A percentile compares a stretch with the other conserved stretches of the same genome.
Conservation (phyloP, 1,284 basidiomycete genomes). For the Leccinum solheimii region DNA sequence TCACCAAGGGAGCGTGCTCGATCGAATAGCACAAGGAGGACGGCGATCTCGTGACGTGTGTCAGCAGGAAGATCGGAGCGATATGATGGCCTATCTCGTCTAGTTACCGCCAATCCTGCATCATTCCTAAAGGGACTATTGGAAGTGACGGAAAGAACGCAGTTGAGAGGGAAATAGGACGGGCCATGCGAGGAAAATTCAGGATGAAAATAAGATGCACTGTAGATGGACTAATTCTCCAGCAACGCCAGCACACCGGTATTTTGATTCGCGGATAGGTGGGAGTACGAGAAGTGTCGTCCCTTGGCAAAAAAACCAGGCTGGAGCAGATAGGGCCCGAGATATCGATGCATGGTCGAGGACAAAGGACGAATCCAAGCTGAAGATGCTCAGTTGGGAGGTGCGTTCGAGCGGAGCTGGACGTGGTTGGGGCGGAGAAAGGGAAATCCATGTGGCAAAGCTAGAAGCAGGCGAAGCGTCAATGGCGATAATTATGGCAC, state of each 20-base stretch:
- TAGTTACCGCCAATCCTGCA: constrained; percentile 1
- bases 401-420: constrained; percentile 38
- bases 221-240: not conserved
- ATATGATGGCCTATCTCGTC: not conserved
- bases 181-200: constrained; percentile 6
- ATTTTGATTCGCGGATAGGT: not conserved
- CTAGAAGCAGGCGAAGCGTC: constrained; percentile 20
- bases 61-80: not conserved
- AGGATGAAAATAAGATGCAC: not conserved
- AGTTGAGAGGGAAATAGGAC: constrained; percentile 3
- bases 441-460: constrained; percentile 22
- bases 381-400: not conserved
- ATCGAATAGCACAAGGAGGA: not conserved
- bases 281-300: not conserved
- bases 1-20: not conserved
- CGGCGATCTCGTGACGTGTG: not conserved
- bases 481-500: constrained; percentile 35
- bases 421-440: constrained; percentile 36
- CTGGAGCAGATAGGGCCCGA: not conserved
- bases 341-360: not conserved
- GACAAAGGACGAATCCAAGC: not conserved
- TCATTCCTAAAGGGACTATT: not conserved
- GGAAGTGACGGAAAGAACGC: not conserved
- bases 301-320: not conserved
- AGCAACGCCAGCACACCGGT: not conserved